A percentile compares a stretch with the other conserved stretches of the same genome.
phyloP scores from a whole-genome alignment of 495 filamentous ascomycete genomes.

The Pyrenula aspistea region DNA sequence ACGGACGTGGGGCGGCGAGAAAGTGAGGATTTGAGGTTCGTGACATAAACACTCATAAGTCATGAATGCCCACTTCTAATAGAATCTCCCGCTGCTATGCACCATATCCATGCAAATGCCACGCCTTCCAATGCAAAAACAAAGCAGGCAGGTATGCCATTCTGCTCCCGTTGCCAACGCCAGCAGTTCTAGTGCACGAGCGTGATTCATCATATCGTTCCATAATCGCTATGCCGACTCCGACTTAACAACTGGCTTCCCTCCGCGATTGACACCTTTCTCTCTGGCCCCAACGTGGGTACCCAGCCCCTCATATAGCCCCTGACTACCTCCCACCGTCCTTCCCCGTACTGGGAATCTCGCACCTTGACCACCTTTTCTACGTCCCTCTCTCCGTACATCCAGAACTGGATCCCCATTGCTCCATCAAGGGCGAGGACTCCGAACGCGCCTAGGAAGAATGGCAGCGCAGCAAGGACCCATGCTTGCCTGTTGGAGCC shows the following conservation, averaged over 20 bases:
- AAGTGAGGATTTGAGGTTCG: no score
- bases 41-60: no score
- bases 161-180: no score
- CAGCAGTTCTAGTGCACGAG: no score
- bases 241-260: background rate
- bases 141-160: no score
- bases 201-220: background rate
- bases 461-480: conserved; percentile 48
- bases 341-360: conserved; percentile 25
- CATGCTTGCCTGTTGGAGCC: conserved; percentile 47
- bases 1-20: no score
- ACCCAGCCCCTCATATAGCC: conserved; percentile 65
- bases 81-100: no score
- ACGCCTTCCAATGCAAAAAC: no score
- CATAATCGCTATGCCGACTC: background rate
- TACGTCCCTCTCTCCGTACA: conserved; percentile 35
- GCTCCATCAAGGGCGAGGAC: conserved; percentile 54
- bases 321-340: conserved; percentile 41
- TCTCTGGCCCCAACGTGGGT: conserved; percentile 26
- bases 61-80: no score
- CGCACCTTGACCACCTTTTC: conserved; percentile 20
- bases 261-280: conserved; percentile 1
- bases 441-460: conserved; percentile 61
- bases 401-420: conserved; percentile 53
- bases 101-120: no score